Evolutionary conservation across 257 asterid genomes (phyloP).

Genomic region (Oldenlandia corymbosa): DNA sequence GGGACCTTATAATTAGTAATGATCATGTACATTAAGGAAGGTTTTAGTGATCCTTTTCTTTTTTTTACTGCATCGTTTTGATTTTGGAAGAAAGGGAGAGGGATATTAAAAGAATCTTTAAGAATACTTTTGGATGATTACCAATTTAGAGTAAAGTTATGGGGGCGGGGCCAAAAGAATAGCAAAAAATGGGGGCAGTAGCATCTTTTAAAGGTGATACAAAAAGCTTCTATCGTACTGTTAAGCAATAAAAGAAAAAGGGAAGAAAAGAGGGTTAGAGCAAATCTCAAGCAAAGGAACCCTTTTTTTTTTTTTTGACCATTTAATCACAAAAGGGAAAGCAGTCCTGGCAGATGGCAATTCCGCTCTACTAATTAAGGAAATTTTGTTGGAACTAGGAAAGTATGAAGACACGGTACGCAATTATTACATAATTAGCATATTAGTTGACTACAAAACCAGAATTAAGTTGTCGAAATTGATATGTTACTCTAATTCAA

Average conservation of each 20-base stretch:
- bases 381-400: too few species aligned
- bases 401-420: too few species aligned
- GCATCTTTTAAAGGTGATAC: slow-evolving; percentile 10
- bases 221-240: background rate
- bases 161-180: slow-evolving; percentile 4
- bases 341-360: too few species aligned
- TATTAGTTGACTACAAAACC: background rate
- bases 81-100: slow-evolving; percentile 14
- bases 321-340: too few species aligned
- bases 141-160: slow-evolving; percentile 2
- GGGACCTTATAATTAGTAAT: too few species aligned
- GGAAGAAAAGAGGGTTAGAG: background rate
- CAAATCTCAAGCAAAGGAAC: background rate
- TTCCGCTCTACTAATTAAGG: too few species aligned
- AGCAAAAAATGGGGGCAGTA: slow-evolving; percentile 8
- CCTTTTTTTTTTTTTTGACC: background rate
- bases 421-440: too few species aligned
- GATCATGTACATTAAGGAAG: too few species aligned
- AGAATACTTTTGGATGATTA: slow-evolving; percentile 17
- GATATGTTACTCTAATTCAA: too few species aligned
- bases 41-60: too few species aligned
- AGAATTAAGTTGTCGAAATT: background rate
- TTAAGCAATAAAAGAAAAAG: background rate
- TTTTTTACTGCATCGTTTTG: too few species aligned
- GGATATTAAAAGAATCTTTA: slow-evolving; percentile 12